Conservation (phyloP, 106 monocot species). For the Alisma plantagoaquatica region DNA sequence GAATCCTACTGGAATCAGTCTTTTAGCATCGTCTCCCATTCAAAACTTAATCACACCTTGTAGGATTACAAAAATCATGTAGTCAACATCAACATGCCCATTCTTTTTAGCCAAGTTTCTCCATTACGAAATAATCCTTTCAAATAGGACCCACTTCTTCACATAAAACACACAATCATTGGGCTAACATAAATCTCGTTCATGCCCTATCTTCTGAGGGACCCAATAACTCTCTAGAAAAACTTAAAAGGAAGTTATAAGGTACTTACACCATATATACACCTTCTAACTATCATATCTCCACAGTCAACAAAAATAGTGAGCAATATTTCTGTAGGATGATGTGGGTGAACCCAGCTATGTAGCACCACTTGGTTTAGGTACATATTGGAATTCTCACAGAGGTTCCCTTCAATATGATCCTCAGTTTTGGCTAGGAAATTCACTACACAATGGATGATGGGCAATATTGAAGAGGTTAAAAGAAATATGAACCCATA, state of each 20-base stretch:
- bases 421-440: slow-evolving; percentile 54
- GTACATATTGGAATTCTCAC: slow-evolving; percentile 56
- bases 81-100: slow-evolving; percentile 19
- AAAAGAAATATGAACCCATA: slow-evolving; percentile 35
- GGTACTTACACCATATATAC: slow-evolving; percentile 72
- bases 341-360: slow-evolving; percentile 68
- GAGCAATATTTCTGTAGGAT: slow-evolving; percentile 50
- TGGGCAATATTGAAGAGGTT: slow-evolving; percentile 56
- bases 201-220: slow-evolving; percentile 74
- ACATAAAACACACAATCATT: slow-evolving; percentile 54
- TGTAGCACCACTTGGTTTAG: slow-evolving; percentile 80
- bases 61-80: slow-evolving; percentile 25
- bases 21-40: slow-evolving; percentile 22
- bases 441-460: slow-evolving; percentile 42
- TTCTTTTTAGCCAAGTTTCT: slow-evolving; percentile 18
- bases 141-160: slow-evolving; percentile 73
- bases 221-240: slow-evolving; percentile 50
- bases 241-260: slow-evolving; percentile 63
- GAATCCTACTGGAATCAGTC: slow-evolving; percentile 44
- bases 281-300: slow-evolving; percentile 54
- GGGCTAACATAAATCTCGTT: slow-evolving; percentile 84
- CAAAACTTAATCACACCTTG: slow-evolving; percentile 53
- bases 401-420: slow-evolving; percentile 27
- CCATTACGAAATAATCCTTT: slow-evolving; percentile 42
- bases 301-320: slow-evolving; percentile 42